Conservation (phyloP, 441 rosid genomes). For the Aquilaria agallochum region DNA sequence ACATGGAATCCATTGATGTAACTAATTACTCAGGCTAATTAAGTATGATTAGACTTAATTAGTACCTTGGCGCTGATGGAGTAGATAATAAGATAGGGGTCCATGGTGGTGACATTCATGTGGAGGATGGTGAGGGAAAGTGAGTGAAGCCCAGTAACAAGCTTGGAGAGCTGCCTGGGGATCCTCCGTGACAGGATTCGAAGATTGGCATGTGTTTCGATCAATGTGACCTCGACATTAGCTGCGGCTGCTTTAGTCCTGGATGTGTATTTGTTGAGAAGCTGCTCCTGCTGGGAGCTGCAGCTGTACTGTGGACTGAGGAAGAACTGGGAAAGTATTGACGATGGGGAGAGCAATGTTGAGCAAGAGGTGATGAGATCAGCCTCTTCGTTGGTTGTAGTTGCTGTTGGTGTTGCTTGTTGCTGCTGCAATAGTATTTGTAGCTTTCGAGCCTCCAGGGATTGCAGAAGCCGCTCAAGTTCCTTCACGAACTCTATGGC, state of each 20-base stretch:
- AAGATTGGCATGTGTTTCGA: constrained; percentile 80
- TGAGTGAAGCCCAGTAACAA: constrained; percentile 58
- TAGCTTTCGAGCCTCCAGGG: constrained; percentile 65
- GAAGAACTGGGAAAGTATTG: constrained; percentile 53
- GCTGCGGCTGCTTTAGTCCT: constrained; percentile 41
- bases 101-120: constrained; percentile 62
- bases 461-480: constrained; percentile 65
- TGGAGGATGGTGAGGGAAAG: constrained; percentile 79
- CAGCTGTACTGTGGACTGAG: constrained; percentile 46
- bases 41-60: not conserved
- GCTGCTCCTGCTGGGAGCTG: constrained; percentile 23
- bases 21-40: not conserved
- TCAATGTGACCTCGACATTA: constrained; percentile 77
- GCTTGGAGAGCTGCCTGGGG: constrained; percentile 48
- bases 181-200: constrained; percentile 57
- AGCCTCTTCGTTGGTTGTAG: constrained; percentile 8
- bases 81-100: constrained; percentile 50
- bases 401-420: not conserved
- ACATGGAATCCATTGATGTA: constrained; percentile 24
- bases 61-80: constrained; percentile 86
- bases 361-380: constrained; percentile 13
- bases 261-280: constrained; percentile 38
- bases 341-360: constrained; percentile 4
- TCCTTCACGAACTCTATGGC: constrained; percentile 90
- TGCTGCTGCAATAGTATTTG: constrained; percentile 23